A percentile compares a stretch with the other conserved stretches of the same genome.
phyloP scores from a whole-genome alignment of 768 basidiomycete genomes.

The Suillus spraguei region DNA sequence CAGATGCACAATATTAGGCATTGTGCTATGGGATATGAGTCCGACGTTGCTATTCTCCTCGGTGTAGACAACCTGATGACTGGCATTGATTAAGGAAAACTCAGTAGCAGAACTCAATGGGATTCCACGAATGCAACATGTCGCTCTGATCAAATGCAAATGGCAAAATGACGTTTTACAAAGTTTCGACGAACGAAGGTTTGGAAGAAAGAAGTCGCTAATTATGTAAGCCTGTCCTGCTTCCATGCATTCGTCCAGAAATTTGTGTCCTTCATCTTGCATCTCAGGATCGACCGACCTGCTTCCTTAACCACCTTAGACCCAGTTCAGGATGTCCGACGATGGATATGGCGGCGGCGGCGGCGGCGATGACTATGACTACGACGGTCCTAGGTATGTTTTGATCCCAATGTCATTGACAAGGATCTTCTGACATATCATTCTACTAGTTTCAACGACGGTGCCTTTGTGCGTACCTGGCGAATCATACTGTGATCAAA shows the following conservation, averaged over 20 bases:
- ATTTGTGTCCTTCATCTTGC: constrained; percentile 8
- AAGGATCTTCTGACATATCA: constrained; percentile 24
- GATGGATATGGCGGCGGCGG: constrained; percentile 80
- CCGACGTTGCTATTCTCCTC: too few species aligned
- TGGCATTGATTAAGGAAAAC: too few species aligned
- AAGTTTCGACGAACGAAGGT: constrained; percentile 20
- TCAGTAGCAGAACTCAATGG: not conserved
- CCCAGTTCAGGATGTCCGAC: constrained; percentile 69
- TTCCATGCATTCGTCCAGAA: constrained; percentile 10
- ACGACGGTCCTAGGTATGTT: constrained; percentile 67
- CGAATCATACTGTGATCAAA: constrained; percentile 11
- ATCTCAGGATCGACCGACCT: constrained; percentile 19
- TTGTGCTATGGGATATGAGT: not conserved
- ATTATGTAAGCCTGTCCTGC: constrained; percentile 27
- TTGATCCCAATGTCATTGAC: not conserved
- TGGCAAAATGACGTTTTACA: not conserved
- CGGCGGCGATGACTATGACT: constrained; percentile 70
- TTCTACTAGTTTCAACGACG: constrained; percentile 59
- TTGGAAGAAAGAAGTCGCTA: constrained; percentile 21
- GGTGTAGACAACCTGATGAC: not conserved
- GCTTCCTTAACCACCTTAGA: constrained; percentile 16
- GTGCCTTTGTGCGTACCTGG: constrained; percentile 65
- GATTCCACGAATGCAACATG: not conserved
- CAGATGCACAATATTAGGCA: not conserved
- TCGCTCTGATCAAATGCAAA: not conserved